Percentiles rank a stretch among this genome's conserved stretches.
Evolutionary conservation across 768 basidiomycete species (phyloP).

Genomic region (Boletus tylopilopsis): DNA sequence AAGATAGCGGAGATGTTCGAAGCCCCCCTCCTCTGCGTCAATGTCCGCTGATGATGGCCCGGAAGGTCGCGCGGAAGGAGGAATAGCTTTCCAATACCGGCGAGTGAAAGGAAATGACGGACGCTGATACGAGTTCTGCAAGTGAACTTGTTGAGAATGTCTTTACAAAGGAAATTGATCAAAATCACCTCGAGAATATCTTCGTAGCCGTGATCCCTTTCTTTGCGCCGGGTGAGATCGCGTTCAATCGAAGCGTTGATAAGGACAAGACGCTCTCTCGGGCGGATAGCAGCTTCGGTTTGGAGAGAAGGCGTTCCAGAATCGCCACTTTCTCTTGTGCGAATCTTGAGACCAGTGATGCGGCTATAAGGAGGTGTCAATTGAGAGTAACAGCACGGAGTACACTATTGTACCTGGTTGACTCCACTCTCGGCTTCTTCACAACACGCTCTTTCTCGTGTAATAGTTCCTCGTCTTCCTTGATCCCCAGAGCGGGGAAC

Average conservation of each 20-base stretch:
- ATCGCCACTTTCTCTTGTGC: slow-evolving; percentile 43
- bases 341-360: slow-evolving; percentile 51
- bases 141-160: not conserved
- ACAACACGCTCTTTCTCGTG: slow-evolving; percentile 65
- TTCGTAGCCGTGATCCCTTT: slow-evolving; percentile 80
- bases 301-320: slow-evolving; percentile 35
- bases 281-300: slow-evolving; percentile 51
- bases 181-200: slow-evolving; percentile 73
- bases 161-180: not conserved
- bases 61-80: slow-evolving; percentile 35
- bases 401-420: slow-evolving; percentile 8
- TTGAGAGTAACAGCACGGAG: not conserved
- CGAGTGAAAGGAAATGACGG: slow-evolving; percentile 53
- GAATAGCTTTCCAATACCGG: slow-evolving; percentile 63
- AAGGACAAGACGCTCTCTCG: slow-evolving; percentile 59
- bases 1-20: slow-evolving; percentile 33
- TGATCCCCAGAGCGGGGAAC: slow-evolving; percentile 54
- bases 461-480: slow-evolving; percentile 68
- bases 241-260: slow-evolving; percentile 57
- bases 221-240: slow-evolving; percentile 61
- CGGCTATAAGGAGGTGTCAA: slow-evolving; percentile 31
- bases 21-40: slow-evolving; percentile 19
- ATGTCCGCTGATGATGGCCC: slow-evolving; percentile 26
- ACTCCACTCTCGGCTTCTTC: slow-evolving; percentile 51
- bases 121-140: slow-evolving; percentile 69